Evolutionary conservation across 306 rosid genomes (phyloP), one percentile per base, ranked within the genome.

Genomic region (Dryas drummondii): DNA sequence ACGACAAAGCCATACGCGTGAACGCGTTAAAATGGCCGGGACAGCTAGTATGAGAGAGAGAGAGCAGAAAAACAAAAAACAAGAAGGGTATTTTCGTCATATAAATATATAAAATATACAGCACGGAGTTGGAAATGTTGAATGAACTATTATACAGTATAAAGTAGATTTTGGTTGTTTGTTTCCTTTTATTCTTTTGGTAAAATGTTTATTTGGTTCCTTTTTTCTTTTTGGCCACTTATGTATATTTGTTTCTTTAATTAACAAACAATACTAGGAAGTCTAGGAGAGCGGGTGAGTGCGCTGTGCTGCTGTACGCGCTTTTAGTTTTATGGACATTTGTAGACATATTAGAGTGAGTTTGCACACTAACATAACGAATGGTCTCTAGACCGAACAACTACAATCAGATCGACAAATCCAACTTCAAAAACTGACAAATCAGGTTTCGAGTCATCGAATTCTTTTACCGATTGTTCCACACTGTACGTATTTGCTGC

Each of bases 1-100:
- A 76, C 71, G 88, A 83, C 84, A 74, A 62, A 42, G n/a, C 40
- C 8, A 74, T 27, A 78, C 94, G 91, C 90, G 94, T 83, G 86
- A 87, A 87, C 91, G 96, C 90, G 84, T 83, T 86, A 56, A 76
- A 32, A 80, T 65, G 68, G 66, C 45, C 60, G 80, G 74, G 66
- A 52, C 22, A 66, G 82, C 76, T 87, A 76, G 83, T 56, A 44
- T 22, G 81, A 5, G 48, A 63, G 66, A 75, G 53, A 5, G 49
- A 40, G 42, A 50, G 76, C n/a, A n/a, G n/a, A n/a, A n/a, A n/a
- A n/a, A 66, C 53, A 4, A 37, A 37, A 46, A 48, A 15, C 0
- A 27, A 65, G 1, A 4, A 40, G 48, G 62, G 50, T 41, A 9
- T 68, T 80, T 51, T 51, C 47, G 61, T 48, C 59, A 12, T 17